Percentiles rank a stretch among this genome's conserved stretches.
Evolutionary conservation across 2,329 filamentous ascomycete genomes (phyloP).

Genomic region (Microcera coccophila): DNA sequence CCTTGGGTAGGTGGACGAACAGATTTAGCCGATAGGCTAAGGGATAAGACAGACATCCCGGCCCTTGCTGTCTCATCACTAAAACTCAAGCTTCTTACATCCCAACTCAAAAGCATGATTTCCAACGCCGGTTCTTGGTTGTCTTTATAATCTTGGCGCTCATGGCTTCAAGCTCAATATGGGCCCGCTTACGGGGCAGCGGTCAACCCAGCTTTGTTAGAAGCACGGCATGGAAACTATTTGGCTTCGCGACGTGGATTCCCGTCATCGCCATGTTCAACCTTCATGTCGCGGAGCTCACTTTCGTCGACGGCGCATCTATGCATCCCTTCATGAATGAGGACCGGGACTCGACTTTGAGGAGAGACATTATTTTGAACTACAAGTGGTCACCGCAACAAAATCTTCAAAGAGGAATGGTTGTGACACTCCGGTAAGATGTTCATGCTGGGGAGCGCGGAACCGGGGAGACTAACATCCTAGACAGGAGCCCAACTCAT

Average conservation of each 20-base stretch:
- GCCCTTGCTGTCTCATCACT: background rate
- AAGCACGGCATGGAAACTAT: constrained; percentile 43
- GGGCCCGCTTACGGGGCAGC: constrained; percentile 30
- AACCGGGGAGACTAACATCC: background rate
- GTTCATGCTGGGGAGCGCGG: background rate
- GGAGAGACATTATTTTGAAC: constrained; percentile 54
- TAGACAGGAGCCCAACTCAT: constrained; percentile 61
- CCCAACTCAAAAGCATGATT: constrained; percentile 10
- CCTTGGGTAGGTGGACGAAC: constrained; percentile 7
- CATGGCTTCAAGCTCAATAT: constrained; percentile 37
- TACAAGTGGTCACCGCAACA: constrained; percentile 57
- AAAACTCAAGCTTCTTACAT: background rate
- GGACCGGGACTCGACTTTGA: constrained; percentile 54
- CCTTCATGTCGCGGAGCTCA: constrained; percentile 55
- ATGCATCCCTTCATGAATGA: constrained; percentile 78
- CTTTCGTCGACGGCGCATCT: constrained; percentile 57
- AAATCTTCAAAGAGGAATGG: constrained; percentile 64
- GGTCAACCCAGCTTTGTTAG: constrained; percentile 21
- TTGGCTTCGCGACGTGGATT: constrained; percentile 57
- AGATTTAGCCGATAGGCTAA: constrained; percentile 23
- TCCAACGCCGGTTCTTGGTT: background rate
- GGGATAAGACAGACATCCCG: no score
- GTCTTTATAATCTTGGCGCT: background rate
- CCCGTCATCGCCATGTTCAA: constrained; percentile 61
- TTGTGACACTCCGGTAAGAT: constrained; percentile 67